phyloP scores from a whole-genome alignment of 139 green algal species.

The Raphidocelis subcapitata region DNA sequence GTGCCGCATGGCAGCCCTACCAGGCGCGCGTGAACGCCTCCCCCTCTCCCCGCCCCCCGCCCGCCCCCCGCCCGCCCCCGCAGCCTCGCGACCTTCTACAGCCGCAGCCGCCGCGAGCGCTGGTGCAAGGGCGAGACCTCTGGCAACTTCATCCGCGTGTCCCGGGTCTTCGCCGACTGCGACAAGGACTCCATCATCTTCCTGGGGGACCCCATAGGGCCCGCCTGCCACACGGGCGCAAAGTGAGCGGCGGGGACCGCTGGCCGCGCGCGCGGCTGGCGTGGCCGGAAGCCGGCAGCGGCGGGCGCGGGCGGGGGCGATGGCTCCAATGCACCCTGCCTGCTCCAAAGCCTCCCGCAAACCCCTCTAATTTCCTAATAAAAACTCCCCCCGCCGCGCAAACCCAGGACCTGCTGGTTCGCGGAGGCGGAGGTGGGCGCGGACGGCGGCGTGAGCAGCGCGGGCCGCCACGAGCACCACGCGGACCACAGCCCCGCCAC shows the following conservation, averaged over 20 bases:
- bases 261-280: no score
- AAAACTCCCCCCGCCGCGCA: no score
- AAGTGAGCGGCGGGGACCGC: constrained; percentile 17
- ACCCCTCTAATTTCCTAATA: no score
- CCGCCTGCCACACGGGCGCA: constrained; percentile 92
- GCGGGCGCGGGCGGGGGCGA: no score
- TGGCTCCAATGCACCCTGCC: no score
- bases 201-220: constrained; percentile 82
- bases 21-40: no score
- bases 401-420: constrained; percentile 89
- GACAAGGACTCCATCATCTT: constrained; percentile 96
- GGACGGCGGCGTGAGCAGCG: constrained; percentile 22
- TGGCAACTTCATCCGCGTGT: constrained; percentile 89
- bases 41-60: no score
- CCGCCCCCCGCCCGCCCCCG: no score
- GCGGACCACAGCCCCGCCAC: constrained; percentile 53
- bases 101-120: constrained; percentile 78
- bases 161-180: constrained; percentile 76
- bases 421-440: constrained; percentile 24
- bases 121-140: constrained; percentile 99
- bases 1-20: no score
- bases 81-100: constrained; percentile 96
- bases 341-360: no score
- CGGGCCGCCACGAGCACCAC: constrained; percentile 41
- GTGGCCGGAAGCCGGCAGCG: no score